These are phyloP conservation scores for Blastocystis sp. DNA, from an alignment of 352 stramenopile genomes.

Conservation along the genomic window DNA sequence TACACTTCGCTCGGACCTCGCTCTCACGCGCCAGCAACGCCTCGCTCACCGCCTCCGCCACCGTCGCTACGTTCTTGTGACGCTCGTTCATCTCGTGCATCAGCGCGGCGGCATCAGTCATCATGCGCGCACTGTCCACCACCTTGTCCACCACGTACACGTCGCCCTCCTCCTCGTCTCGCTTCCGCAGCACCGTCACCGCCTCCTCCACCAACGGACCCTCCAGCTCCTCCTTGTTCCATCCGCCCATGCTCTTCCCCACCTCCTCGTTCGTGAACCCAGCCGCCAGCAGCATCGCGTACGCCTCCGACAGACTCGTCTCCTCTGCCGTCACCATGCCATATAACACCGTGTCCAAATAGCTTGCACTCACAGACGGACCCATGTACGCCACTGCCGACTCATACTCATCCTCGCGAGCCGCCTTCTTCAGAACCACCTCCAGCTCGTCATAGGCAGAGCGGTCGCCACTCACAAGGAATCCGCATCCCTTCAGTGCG, in stretches of 20 bases:
- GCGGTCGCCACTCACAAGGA: slow-evolving; percentile 89
- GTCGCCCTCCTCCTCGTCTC: slow-evolving; percentile 69
- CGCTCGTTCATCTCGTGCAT: not conserved
- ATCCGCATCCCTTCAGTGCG: slow-evolving; percentile 68
- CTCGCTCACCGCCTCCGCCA: not conserved
- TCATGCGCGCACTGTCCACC: slow-evolving; percentile 68
- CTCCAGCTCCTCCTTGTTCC: slow-evolving; percentile 91
- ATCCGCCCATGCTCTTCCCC: slow-evolving; percentile 82
- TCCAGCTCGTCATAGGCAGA: slow-evolving; percentile 79
- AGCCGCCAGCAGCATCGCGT: slow-evolving; percentile 86
- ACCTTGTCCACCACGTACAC: slow-evolving; percentile 84
- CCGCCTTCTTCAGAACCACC: not conserved
- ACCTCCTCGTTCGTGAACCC: slow-evolving; percentile 81
- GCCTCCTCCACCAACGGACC: slow-evolving; percentile 97
- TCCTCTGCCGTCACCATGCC: slow-evolving; percentile 95
- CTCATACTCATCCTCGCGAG: not conserved
- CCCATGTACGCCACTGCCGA: slow-evolving; percentile 75
- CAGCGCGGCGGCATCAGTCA: not conserved
- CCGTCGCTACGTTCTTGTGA: not conserved
- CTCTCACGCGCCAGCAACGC: not conserved
- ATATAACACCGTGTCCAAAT: slow-evolving; percentile 99
- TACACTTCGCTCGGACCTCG: not conserved
- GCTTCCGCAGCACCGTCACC: slow-evolving; percentile 85
- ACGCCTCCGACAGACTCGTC: slow-evolving; percentile 94
- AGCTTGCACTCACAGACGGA: slow-evolving; percentile 87